Base-by-base conservation (phyloP, 2,329 filamentous ascomycete genomes). In the Sporothrix dimorphospora region DNA sequence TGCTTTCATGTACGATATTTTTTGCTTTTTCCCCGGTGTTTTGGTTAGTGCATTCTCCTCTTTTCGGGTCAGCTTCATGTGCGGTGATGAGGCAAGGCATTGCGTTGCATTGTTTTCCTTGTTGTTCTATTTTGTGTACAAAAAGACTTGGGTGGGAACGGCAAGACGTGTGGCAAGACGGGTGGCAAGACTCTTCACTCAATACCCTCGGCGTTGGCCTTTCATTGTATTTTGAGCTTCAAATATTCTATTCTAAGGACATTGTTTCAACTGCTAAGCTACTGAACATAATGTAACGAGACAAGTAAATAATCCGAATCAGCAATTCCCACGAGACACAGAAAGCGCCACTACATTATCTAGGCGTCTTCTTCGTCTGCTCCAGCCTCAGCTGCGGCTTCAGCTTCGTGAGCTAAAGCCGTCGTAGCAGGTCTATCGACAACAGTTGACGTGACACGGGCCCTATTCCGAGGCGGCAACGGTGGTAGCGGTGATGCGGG, bases 161-260 rank as follows among this genome's bases (percentile, higher is more conserved):
- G 49, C 30, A 67, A 27, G 38, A 45, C 24, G 51, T n/a, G 24
- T 40, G 4, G 49, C 5, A 67, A 27, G 38, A 45, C 24, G 51
- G 14, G 24, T 40, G 4, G 49, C 5, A 47, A 63, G 45, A 72
- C 69, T 74, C 74, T 75, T 75, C 74, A 74, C 74, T 74, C 73
- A 68, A 72, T 73, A 73, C 71, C 71, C 69, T 71, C 24, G 71
- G 71, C 72, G 72, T 73, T 69, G 57, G 65, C 65, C 11, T 53
- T 59, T 42, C 57, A 21, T 40, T 30, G 34, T 16, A 57, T 16
- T 57, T 11, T 30, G 6, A 11, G n/a, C 12, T 27, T 9, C 59
- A 16, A 42, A 42, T 3, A 14, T 11, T 27, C 6, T 27, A 55
- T 61, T 61, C 34, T 30, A 7, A 42, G 49, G 6, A 40, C 4